Evolutionary conservation across 2,329 filamentous ascomycete genomes (phyloP), one percentile per base, ranked within the genome.

Genomic region (Aureobasidium sp.): DNA sequence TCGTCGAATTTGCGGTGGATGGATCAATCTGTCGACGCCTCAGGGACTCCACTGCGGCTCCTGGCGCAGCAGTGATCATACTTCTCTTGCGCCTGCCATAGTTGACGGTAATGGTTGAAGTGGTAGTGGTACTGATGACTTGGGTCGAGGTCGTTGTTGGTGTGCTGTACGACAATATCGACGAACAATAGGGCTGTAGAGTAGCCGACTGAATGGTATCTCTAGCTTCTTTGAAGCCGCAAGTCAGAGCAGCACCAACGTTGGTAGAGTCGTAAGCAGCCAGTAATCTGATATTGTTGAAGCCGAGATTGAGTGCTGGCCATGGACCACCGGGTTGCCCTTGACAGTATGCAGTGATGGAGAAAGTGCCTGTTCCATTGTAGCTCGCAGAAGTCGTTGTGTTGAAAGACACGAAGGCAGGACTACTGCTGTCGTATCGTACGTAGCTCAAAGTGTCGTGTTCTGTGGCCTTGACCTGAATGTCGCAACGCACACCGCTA

Each of bases 291-390:
- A 57, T 51, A 26, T 62, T 62, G 51, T 62, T 62, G 32, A 56
- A 62, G 34, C 51, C 60, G 3, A 57, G 32, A 6, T 48, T 56
- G 1, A 62, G 12, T n/a, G n/a, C n/a, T 20, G 51, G 60, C 60
- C 51, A 62, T 24, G 43, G 43, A 37, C 60, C 60, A 27, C 36
- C 43, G 2, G 51, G 46, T 34, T 62, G 52, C 2, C 60, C 60
- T 15, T 53, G 47, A 32, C 60, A 62, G 41, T 50, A 57, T 15
- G 60, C 37, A 9, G 60, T 62, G 27, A 56, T 56, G 1, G 51
- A 39, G 32, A 56, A 55, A 29, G 47, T 62, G 29, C 60, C 60
- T 2, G 60, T 62, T 20, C 60, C 60, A 32, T 62, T 62, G 26
- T 50, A 62, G 2, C 51, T 39, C 10, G 60, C 48, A 10, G 46